Percentiles rank a stretch among this genome's conserved stretches.
phyloP scores from a whole-genome alignment of 2,329 filamentous ascomycete genomes.

The Fusarium tjaetaba region DNA sequence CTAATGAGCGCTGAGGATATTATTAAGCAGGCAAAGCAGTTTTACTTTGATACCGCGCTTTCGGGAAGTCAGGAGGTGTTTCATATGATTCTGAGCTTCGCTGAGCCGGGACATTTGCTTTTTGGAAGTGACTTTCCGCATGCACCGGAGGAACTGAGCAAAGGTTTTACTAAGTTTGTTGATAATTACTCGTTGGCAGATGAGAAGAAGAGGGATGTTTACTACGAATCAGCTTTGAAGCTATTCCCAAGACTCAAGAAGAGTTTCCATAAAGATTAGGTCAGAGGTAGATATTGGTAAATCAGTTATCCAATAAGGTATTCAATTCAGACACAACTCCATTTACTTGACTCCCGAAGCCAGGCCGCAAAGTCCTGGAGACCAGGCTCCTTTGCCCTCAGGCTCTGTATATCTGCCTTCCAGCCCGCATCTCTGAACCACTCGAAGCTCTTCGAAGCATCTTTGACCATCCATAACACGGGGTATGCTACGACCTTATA shows the following conservation, averaged over 20 bases:
- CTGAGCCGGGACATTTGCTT: no score
- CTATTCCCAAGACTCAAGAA: background rate
- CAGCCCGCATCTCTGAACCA: slow-evolving; percentile 28
- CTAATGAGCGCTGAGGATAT: no score
- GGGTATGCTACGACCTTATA: slow-evolving; percentile 8
- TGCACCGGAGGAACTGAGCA: no score
- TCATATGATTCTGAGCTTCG: no score
- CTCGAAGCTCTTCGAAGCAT: slow-evolving; percentile 25
- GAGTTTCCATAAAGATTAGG: background rate
- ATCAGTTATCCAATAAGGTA: rapidly evolving
- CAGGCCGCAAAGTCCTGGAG: slow-evolving; percentile 31
- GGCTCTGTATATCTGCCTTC: slow-evolving; percentile 7
- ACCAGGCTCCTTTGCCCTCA: background rate
- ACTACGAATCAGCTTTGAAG: rapidly evolving
- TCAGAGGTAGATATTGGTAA: background rate
- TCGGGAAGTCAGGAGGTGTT: no score
- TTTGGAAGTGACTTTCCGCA: no score
- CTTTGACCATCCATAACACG: slow-evolving; percentile 10
- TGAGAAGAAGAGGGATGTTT: background rate
- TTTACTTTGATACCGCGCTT: no score
- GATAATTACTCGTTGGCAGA: background rate
- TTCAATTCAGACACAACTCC: background rate
- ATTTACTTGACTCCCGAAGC: slow-evolving; percentile 35
- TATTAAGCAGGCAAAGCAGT: no score
- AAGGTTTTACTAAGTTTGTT: background rate